Evolutionary conservation across 495 filamentous ascomycete genomes (phyloP).

Genomic region (Chaetomium cochliodes): DNA sequence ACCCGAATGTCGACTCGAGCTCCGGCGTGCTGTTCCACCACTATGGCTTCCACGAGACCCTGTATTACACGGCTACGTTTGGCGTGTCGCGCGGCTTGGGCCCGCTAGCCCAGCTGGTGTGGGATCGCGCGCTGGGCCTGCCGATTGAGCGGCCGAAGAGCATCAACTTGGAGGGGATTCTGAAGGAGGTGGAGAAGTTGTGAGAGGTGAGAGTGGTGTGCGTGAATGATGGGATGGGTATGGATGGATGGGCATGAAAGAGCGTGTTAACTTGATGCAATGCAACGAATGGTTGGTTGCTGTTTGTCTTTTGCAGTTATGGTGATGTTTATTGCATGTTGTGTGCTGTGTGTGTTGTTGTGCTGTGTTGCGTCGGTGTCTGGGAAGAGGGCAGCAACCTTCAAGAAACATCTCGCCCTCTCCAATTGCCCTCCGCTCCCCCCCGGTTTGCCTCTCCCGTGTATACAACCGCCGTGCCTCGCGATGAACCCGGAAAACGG

Average conservation of each 20-base stretch:
- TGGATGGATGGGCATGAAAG: not conserved
- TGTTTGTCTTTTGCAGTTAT: not conserved
- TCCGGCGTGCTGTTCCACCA: slow-evolving; percentile 96
- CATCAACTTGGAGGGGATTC: slow-evolving; percentile 81
- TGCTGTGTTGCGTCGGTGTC: too few relatives aligned
- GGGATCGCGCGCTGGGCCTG: slow-evolving; percentile 90
- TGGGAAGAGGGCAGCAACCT: too few relatives aligned
- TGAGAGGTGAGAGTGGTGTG: slow-evolving; percentile 17
- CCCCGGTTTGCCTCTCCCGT: too few relatives aligned
- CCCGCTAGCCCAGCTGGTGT: slow-evolving; percentile 89
- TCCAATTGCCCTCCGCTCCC: too few relatives aligned
- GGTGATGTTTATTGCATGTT: not conserved
- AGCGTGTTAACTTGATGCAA: not conserved
- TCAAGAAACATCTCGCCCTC: too few relatives aligned
- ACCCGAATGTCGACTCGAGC: slow-evolving; percentile 89
- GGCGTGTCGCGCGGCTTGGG: slow-evolving; percentile 90
- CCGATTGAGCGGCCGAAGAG: slow-evolving; percentile 99
- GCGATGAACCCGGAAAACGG: not conserved
- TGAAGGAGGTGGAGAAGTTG: slow-evolving; percentile 55
- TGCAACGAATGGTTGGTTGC: not conserved
- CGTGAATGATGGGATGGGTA: not conserved
- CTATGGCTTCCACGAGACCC: slow-evolving; percentile 92
- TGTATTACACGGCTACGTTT: slow-evolving; percentile 98
- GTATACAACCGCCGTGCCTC: not conserved
- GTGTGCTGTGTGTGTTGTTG: not conserved